Evolutionary conservation across 345 rosid species (phyloP), one percentile per base, ranked within the genome.

Genomic region (Reutealis trisperma): DNA sequence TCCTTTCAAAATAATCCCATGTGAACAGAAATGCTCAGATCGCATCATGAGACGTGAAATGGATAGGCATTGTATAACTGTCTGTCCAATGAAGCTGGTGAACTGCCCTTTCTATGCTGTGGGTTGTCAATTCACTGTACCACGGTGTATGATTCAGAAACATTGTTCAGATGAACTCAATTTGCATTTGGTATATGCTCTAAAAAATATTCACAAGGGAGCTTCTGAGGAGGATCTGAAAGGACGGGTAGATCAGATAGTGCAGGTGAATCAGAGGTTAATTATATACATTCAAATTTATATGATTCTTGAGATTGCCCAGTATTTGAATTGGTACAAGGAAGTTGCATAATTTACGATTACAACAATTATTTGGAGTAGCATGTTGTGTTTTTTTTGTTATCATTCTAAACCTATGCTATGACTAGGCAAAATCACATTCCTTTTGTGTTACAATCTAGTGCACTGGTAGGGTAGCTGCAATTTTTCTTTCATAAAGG

Each of bases 11-110:
- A 83, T 93, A 42, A 85, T 96, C 34, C 93, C 81, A 1, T 96
- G 98, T 18, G 99, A 93, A 77, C 99, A 93, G 72, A 86, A 85
- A 47, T 93, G 99, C 79, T 79, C 89, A 2, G 87, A 82, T 30
- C 69, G 72, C 74, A 81, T 93, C 70, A 87, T 92, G 96, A 87
- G 98, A 77, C 94, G 90, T 0, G 94, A 87, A 24, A 93, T 93
- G 99, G 98, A 93, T 78, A 79, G 92, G 76, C 99, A 93, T 79
- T 93, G 99, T 81, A 91, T 96, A 37, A 96, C 98, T 5, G 84
- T 85, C 16, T 95, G 98, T 80, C 89, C 89, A 11, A 91, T 93
- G 98, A 96, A 92, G 89, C 91, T 85, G 70, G 90, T 87, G 42
- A 92, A 86, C 70, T 96, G 99, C 81, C 91, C 96, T 55, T 93